phyloP scores from a whole-genome alignment of 148 eudicot genomes.

The Fagopyrum tataricum region DNA sequence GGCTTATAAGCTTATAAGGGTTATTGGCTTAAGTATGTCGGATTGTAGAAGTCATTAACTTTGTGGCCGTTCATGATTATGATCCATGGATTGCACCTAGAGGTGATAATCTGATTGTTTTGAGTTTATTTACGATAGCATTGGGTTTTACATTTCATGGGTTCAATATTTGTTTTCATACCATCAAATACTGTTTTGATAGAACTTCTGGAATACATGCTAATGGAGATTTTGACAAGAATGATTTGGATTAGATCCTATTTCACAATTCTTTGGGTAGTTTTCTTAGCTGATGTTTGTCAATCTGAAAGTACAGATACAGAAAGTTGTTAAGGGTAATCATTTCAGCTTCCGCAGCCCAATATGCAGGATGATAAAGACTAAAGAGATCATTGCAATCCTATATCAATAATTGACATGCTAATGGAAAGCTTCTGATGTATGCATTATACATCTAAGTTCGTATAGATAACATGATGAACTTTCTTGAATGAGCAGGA shows the following conservation, averaged over 20 bases:
- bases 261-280: too few relatives aligned
- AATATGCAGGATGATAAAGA: neutral
- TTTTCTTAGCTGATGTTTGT: neutral
- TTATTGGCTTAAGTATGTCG: neutral
- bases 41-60: neutral
- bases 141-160: neutral
- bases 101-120: neutral
- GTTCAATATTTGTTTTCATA: neutral
- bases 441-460: neutral
- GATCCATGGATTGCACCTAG: neutral
- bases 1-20: neutral
- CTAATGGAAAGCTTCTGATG: neutral
- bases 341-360: neutral
- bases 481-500: constrained; percentile 42
- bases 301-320: neutral
- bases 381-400: neutral
- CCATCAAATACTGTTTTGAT: neutral
- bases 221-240: neutral
- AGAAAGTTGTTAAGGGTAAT: neutral
- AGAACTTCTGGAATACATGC: neutral
- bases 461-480: neutral
- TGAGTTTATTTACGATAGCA: neutral
- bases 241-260: neutral
- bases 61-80: neutral
- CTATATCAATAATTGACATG: neutral